Evolutionary conservation across 2,329 filamentous ascomycete species (phyloP).

Genomic region (Dothidotthia symphoricarpi): DNA sequence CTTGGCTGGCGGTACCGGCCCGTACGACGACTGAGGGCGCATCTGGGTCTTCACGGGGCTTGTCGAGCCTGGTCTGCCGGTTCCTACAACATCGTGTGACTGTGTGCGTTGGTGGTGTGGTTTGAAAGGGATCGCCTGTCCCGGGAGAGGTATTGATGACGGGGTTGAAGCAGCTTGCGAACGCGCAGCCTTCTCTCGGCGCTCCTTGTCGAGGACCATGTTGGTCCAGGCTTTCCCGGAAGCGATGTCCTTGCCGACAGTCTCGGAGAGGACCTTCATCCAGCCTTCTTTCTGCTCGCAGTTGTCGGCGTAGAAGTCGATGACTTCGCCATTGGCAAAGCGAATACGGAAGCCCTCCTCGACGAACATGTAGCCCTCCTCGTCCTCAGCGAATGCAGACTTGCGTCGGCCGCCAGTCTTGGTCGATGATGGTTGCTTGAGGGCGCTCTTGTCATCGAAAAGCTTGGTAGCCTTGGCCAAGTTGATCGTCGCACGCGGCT

Average conservation of each 20-base stretch:
- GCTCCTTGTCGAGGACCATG: constrained; percentile 54
- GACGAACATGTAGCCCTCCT: constrained; percentile 99
- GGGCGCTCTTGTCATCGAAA: constrained; percentile 83
- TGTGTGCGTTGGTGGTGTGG: constrained; percentile 31
- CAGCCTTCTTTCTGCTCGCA: constrained; percentile 85
- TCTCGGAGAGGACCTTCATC: constrained; percentile 84
- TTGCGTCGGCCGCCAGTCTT: constrained; percentile 78
- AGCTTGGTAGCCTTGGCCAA: constrained; percentile 87
- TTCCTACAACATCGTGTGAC: constrained; percentile 25
- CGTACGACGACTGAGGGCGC: constrained; percentile 34
- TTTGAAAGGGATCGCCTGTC: constrained; percentile 14
- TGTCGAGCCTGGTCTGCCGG: constrained; percentile 26
- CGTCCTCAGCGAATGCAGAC: constrained; percentile 94
- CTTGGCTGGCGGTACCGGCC: constrained; percentile 33
- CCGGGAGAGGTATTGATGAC: constrained; percentile 23
- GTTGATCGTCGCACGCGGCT: constrained; percentile 96
- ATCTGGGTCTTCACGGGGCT: constrained; percentile 36
- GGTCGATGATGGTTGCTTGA: constrained; percentile 76
- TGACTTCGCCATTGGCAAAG: constrained; percentile 96
- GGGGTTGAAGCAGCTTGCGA: constrained; percentile 22
- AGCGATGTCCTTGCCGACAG: constrained; percentile 57
- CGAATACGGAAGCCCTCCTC: constrained; percentile 98
- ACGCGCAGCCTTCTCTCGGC: constrained; percentile 30
- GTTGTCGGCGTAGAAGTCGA: constrained; percentile 96
- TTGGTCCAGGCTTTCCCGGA: constrained; percentile 60